Base-by-base conservation (phyloP, 1,284 basidiomycete species). In the Naganishia sp. region DNA sequence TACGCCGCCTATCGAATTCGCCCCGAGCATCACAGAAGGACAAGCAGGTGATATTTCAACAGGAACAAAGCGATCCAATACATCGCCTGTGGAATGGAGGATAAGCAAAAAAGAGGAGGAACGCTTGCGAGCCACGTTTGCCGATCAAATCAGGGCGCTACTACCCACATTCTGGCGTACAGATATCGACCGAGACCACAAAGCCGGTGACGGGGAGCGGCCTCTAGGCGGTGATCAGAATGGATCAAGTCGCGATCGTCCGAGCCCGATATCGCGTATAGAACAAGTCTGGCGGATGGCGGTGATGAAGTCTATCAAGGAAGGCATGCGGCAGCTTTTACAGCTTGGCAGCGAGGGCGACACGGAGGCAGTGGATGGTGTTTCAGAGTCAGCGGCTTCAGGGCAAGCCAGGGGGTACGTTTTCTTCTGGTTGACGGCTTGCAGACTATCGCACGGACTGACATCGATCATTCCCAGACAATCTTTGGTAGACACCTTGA, bases 211-310 rank as follows among this genome's bases (percentile, higher is more conserved):
- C 23, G 43, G 6, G 25, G 51, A 11, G n/a, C 6, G 21, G 49
- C 6, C 49, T 50, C 13, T 15, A 2, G 25, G 21, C 39, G 3
- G 5, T 23, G 47, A 60, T 7, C 58, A 50, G 35, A 23, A 32
- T 21, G 39, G 23, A 3, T 31, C 21, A 41, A 52, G 28, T 13
- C 46, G 41, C 35, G 15, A n/a, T 10, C 41, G 17, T 3, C 18
- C 15, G 21, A 7, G 72, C 75, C 2, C 64, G 77, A 11, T 71
- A 21, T 21, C 63, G 31, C 47, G 53, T 76, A 32, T 79, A 84
- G 0, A 77, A 17, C 72, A 83, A 1, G 85, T 87, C 15, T 98
- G 70, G 88, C 90, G 52, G 85, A 86, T 1, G 89, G 88, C 11
- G 81, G 92, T 66, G 80, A 80, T 11, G 87, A 90, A 66, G 82